Evolutionary conservation across 257 asterid species (phyloP).

Genomic region (Solanum pimpinellifolium): DNA sequence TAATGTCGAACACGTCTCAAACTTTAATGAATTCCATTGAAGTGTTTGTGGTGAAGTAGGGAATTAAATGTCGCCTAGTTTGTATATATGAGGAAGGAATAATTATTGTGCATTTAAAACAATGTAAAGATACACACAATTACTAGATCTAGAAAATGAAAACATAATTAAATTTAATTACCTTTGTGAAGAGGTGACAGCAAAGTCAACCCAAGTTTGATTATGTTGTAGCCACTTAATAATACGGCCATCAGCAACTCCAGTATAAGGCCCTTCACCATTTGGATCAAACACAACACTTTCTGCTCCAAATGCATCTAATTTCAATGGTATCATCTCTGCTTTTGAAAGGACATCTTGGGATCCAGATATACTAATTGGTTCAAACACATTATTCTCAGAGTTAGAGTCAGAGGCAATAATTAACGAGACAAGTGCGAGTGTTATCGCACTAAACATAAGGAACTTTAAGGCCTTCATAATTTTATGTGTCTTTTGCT

Average conservation of each 20-base stretch:
- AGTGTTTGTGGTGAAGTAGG: no score
- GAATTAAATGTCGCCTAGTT: not conserved
- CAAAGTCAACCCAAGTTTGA: slow-evolving; percentile 48
- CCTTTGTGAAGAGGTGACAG: slow-evolving; percentile 58
- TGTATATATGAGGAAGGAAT: not conserved
- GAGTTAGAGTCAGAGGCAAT: slow-evolving; percentile 19
- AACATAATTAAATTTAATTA: not conserved
- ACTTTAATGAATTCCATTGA: no score
- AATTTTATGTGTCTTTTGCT: not conserved
- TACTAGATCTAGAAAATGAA: not conserved
- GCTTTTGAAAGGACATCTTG: slow-evolving; percentile 20
- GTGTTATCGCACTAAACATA: slow-evolving; percentile 13
- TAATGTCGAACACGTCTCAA: no score
- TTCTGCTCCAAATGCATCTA: slow-evolving; percentile 57
- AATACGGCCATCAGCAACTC: slow-evolving; percentile 68
- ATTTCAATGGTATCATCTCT: slow-evolving; percentile 25
- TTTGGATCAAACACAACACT: slow-evolving; percentile 47
- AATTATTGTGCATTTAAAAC: not conserved
- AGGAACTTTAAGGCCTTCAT: slow-evolving; percentile 22
- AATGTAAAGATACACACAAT: not conserved
- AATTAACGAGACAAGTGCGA: slow-evolving; percentile 31
- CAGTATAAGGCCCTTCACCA: slow-evolving; percentile 71
- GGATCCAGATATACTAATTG: slow-evolving; percentile 33
- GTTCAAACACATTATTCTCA: slow-evolving; percentile 20
- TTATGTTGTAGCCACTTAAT: slow-evolving; percentile 31